phyloP scores from a whole-genome alignment of 1,139 yeast species.

The Insectozyma bohioensis region DNA sequence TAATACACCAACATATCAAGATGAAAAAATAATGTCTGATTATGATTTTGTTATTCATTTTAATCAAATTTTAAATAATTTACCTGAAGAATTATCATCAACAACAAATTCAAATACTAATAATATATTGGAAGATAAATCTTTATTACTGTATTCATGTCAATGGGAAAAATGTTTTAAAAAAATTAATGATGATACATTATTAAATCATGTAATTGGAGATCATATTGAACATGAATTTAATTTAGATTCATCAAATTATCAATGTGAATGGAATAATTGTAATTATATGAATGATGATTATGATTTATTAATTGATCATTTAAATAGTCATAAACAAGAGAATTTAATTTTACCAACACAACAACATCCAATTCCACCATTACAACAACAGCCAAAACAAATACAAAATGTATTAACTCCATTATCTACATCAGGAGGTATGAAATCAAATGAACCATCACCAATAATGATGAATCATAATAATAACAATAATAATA shows the following conservation, averaged over 20 bases:
- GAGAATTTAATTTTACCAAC: conserved; percentile 8
- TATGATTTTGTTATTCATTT: conserved; percentile 46
- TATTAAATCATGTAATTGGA: conserved; percentile 57
- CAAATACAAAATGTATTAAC: conserved; percentile 16
- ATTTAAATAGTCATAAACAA: conserved; percentile 56
- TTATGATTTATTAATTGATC: conserved; percentile 54
- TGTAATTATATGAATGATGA: conserved; percentile 60
- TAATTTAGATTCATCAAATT: conserved; percentile 12
- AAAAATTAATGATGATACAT: conserved; percentile 40
- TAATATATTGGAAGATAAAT: background rate
- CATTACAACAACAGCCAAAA: no score
- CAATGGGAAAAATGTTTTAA: conserved; percentile 58
- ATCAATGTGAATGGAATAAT: conserved; percentile 71
- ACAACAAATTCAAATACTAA: background rate
- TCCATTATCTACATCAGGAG: conserved; percentile 16
- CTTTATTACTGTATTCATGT: conserved; percentile 28
- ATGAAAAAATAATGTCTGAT: conserved; percentile 29
- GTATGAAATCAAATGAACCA: conserved; percentile 6
- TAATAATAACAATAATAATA: conserved; percentile 2
- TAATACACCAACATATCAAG: conserved; percentile 5
- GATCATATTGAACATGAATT: conserved; percentile 50
- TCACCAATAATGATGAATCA: conserved; percentile 4
- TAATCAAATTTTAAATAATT: conserved; percentile 21
- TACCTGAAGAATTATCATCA: conserved; percentile 2
- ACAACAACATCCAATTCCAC: conserved; percentile 6